Conservation (phyloP, 139 green algal genomes). For the Yamagishiella unicocca region DNA sequence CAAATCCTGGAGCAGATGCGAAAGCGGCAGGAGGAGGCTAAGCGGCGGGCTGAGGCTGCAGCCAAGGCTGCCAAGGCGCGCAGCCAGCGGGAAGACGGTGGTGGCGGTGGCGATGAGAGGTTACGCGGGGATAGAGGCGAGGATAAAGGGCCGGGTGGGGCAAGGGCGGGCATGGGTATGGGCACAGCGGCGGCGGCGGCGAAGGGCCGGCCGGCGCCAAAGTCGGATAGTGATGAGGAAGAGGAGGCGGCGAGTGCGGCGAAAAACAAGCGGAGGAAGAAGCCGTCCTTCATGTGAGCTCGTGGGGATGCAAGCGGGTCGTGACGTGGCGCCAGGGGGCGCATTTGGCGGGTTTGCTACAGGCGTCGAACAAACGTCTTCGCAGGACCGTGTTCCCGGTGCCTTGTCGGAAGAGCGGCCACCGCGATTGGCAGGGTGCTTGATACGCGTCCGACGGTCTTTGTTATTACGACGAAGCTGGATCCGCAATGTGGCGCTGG, state of each 20-base stretch:
- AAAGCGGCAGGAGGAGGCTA: constrained; percentile 48
- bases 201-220: neutral
- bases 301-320: too few species aligned
- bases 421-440: too few species aligned
- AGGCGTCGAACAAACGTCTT: too few species aligned
- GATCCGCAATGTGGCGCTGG: too few species aligned
- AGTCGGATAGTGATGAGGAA: constrained; percentile 17
- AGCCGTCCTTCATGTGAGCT: constrained; percentile 42
- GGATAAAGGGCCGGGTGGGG: neutral
- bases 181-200: neutral
- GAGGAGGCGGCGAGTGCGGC: neutral
- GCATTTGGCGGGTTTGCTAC: too few species aligned
- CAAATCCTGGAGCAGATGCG: constrained; percentile 56
- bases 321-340: too few species aligned
- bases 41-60: constrained; percentile 40
- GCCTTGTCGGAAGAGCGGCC: too few species aligned
- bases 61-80: neutral
- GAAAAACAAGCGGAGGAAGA: constrained; percentile 39
- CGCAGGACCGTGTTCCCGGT: too few species aligned
- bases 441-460: too few species aligned
- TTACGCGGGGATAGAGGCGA: neutral
- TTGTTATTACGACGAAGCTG: too few species aligned
- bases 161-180: neutral
- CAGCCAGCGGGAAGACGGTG: too few species aligned
- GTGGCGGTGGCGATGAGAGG: neutral